Evolutionary conservation across 495 filamentous ascomycete genomes (phyloP), one percentile per base, ranked within the genome.

Genomic region (Aspergillus carlsbadensis): DNA sequence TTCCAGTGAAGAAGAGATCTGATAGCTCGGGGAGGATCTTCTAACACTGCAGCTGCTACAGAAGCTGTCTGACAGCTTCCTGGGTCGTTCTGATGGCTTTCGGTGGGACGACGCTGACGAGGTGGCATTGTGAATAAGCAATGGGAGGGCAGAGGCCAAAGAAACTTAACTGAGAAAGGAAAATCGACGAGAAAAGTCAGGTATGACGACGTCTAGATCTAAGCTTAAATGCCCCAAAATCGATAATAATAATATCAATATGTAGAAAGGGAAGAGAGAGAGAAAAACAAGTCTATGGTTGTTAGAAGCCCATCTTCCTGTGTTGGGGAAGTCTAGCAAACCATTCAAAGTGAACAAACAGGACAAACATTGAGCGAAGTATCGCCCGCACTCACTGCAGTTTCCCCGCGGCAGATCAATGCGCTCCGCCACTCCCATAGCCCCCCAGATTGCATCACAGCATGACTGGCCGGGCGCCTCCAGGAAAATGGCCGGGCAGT

Each of bases 1-100:
- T 88, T 68, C 81, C 82, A 88, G 52, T 83, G 75, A 15, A 87
- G 62, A 40, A 80, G 70, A 42, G 60, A 70, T 41, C 65, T 72
- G 51, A 76, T 56, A 42, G 64, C 52, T 22, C 65, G 52, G 24
- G 69, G 62, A 31, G 72, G 67, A 29, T 65, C 58, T 15, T 74
- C 67, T 18, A 70, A 34, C 29, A 65, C 57, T 33, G 62, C 42
- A 46, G 60, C 47, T 8, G 65, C 52, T 26, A 65, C 42, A 21
- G 46, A 44, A 42, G 65, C 52, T 33, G 59, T 37, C 56, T 60
- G 53, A 36, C 53, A 63, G 46, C 56, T 42, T 15, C 44, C 53
- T 21, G 55, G 36, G 24, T 58, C 54, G 40, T 67, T 61, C 44
- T 56, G 59, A 44, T 39, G 51, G 35, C 52, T 63, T 48, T 66